phyloP scores from a whole-genome alignment of 768 basidiomycete genomes.

The Cubamyces lactineus region DNA sequence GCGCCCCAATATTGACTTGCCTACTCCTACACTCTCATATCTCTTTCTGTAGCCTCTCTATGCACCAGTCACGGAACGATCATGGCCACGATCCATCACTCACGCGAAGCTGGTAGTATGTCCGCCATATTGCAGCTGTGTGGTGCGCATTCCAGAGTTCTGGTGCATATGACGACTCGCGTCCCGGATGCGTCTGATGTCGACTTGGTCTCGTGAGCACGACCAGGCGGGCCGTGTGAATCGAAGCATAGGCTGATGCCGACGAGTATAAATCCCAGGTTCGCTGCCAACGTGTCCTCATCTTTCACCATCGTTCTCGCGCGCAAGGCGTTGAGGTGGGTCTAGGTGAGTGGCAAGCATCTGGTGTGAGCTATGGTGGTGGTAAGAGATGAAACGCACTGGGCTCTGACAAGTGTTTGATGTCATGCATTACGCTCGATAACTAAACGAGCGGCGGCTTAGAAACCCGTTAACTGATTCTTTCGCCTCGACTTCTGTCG shows the following conservation, averaged over 20 bases:
- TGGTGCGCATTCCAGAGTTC: too few relatives aligned
- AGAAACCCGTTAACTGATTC: conserved; percentile 67
- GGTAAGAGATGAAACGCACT: conserved; percentile 58
- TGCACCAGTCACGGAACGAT: too few relatives aligned
- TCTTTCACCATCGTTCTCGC: conserved; percentile 7
- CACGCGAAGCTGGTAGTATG: too few relatives aligned
- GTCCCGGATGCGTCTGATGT: too few relatives aligned
- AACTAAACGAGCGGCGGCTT: conserved; percentile 53
- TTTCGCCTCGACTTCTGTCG: neutral
- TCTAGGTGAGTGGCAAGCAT: neutral
- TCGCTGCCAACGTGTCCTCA: neutral
- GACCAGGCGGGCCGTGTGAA: conserved; percentile 7
- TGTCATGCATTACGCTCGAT: conserved; percentile 56
- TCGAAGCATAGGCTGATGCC: neutral
- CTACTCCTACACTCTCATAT: too few relatives aligned
- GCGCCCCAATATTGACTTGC: too few relatives aligned
- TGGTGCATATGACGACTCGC: too few relatives aligned
- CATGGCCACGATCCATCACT: too few relatives aligned
- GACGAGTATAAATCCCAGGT: conserved; percentile 9
- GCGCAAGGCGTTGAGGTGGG: neutral
- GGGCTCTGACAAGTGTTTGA: conserved; percentile 61
- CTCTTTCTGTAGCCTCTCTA: too few relatives aligned
- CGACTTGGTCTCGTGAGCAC: neutral
- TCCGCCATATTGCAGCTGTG: too few relatives aligned
- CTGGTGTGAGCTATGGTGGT: neutral